Conservation (phyloP, 495 filamentous ascomycete species). For the Cenococcum geophilum region DNA sequence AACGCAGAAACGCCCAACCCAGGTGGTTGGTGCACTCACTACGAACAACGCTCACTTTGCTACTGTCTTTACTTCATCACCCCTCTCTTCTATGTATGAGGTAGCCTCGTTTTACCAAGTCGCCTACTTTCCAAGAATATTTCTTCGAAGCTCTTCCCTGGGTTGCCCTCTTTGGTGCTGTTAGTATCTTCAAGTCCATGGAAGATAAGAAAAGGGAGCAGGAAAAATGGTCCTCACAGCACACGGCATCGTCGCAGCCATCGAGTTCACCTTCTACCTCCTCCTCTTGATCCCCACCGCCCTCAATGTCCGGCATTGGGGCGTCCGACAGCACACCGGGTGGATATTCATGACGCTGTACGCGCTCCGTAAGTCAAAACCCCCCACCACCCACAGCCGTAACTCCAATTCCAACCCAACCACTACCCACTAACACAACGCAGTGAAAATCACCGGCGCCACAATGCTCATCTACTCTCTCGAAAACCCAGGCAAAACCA, state of each 20-base stretch:
- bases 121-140: no score
- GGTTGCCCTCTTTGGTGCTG: not conserved
- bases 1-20: no score
- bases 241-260: not conserved
- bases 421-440: not conserved
- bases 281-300: not conserved
- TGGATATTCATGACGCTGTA: not conserved
- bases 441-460: conserved; percentile 6
- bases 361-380: not conserved
- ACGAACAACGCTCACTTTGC: no score
- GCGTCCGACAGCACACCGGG: conserved; percentile 4
- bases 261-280: not conserved
- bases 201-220: not conserved
- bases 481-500: not conserved
- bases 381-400: not conserved
- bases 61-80: no score
- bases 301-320: conserved; percentile 1
- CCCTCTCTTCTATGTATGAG: no score
- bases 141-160: not conserved
- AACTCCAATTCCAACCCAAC: no score
- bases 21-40: no score
- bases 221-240: not conserved
- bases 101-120: no score
- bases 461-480: not conserved
- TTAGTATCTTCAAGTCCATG: not conserved